Percentiles rank a stretch among this genome's conserved stretches.
Conservation (phyloP, 805 yeast genomes). For the Wickerhamomyces subpelliculosus region DNA sequence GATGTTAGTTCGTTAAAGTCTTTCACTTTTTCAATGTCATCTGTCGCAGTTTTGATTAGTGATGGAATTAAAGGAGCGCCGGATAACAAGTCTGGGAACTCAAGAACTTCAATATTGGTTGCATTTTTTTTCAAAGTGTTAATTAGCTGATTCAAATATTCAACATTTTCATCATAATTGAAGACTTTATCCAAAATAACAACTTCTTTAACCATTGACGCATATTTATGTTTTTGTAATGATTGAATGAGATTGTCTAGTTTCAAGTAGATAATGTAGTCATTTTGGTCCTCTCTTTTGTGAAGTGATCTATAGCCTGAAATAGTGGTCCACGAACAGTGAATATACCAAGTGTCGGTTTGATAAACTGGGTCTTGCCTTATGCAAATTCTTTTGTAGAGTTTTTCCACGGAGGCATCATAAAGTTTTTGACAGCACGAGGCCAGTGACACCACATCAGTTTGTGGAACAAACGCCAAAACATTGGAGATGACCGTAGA, state of each 20-base stretch:
- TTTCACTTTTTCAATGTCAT: slow-evolving; percentile 8
- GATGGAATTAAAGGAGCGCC: background rate
- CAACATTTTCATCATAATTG: slow-evolving; percentile 16
- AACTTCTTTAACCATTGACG: slow-evolving; percentile 27
- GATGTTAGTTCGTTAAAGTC: slow-evolving; percentile 2
- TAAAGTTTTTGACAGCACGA: slow-evolving; percentile 17
- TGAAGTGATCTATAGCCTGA: slow-evolving; percentile 29
- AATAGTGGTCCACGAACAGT: slow-evolving; percentile 30
- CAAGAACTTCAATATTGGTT: slow-evolving; percentile 5
- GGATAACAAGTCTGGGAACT: slow-evolving; percentile 4
- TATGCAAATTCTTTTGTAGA: slow-evolving; percentile 33
- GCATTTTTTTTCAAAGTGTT: slow-evolving; percentile 18
- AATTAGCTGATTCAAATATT: slow-evolving; percentile 18
- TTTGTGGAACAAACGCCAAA: background rate
- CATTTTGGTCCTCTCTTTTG: slow-evolving; percentile 29
- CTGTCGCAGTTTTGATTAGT: slow-evolving; percentile 6
- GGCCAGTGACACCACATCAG: background rate
- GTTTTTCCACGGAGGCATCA: slow-evolving; percentile 21
- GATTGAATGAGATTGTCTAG: slow-evolving; percentile 35
- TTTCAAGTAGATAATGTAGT: slow-evolving; percentile 28
- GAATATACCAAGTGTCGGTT: slow-evolving; percentile 24
- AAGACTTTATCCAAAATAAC: slow-evolving; percentile 26
- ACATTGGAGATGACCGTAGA: background rate
- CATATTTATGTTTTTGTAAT: slow-evolving; percentile 26
- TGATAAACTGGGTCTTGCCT: slow-evolving; percentile 27